These are phyloP conservation scores for Xylariaceae sp. DNA, from an alignment of 2,329 filamentous ascomycete species.

Conservation along the genomic window DNA sequence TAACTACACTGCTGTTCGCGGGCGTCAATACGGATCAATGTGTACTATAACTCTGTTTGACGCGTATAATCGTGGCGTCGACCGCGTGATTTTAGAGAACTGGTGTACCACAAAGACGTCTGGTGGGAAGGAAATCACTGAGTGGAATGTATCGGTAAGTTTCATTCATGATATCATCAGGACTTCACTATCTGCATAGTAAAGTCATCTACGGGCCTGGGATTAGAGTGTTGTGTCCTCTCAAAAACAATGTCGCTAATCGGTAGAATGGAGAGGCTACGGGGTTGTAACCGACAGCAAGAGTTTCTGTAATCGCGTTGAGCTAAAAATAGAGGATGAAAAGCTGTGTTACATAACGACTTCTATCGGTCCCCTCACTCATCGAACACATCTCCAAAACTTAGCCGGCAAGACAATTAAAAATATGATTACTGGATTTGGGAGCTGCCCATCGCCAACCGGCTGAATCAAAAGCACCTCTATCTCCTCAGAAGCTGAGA, in stretches of 20 bases:
- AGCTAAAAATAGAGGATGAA: too few species aligned
- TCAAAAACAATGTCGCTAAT: slow-evolving; percentile 4
- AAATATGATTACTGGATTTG: too few species aligned
- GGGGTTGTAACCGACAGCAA: slow-evolving; percentile 34
- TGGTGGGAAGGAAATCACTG: slow-evolving; percentile 44
- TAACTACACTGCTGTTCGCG: slow-evolving; percentile 59
- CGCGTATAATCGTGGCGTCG: slow-evolving; percentile 61
- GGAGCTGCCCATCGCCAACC: too few species aligned
- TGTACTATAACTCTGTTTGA: slow-evolving; percentile 62
- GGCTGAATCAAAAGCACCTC: too few species aligned
- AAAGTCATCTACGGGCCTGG: not conserved
- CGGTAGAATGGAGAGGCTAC: slow-evolving; percentile 20
- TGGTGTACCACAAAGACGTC: slow-evolving; percentile 57
- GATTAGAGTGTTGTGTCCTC: not conserved
- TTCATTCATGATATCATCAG: not conserved
- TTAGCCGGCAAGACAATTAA: too few species aligned
- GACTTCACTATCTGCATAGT: not conserved
- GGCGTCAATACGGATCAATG: slow-evolving; percentile 70
- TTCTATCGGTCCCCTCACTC: too few species aligned
- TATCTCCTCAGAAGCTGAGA: too few species aligned
- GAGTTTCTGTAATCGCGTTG: slow-evolving; percentile 23
- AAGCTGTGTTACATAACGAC: too few species aligned
- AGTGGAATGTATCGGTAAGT: slow-evolving; percentile 48
- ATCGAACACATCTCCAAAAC: too few species aligned
- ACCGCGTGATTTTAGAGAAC: slow-evolving; percentile 62